Conservation (phyloP, 768 basidiomycete genomes). For the Boletus rubropictus region DNA sequence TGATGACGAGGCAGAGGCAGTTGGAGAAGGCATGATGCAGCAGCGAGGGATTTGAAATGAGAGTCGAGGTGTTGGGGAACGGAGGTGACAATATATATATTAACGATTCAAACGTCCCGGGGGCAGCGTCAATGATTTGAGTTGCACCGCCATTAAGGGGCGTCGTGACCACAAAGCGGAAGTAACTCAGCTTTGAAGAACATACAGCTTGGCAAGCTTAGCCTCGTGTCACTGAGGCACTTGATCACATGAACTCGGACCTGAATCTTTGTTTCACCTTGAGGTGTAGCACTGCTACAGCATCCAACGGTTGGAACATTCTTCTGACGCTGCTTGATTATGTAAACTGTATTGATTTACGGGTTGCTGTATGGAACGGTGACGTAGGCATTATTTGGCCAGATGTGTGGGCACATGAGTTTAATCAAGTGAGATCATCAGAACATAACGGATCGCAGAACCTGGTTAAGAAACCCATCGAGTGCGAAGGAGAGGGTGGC, state of each 20-base stretch:
- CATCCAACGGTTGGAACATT: background rate
- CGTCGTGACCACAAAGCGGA: no score
- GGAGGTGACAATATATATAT: background rate
- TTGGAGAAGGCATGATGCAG: conserved; percentile 5
- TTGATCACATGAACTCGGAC: no score
- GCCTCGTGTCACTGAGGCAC: no score
- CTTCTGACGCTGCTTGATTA: background rate
- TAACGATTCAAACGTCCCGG: background rate
- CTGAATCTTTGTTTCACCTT: no score
- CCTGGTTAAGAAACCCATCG: background rate
- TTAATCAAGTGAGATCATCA: background rate
- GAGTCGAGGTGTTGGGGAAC: background rate
- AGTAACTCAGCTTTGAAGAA: no score
- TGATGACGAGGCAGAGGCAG: background rate
- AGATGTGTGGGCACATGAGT: background rate
- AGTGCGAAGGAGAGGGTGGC: background rate
- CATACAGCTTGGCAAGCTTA: background rate
- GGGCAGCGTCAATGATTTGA: no score
- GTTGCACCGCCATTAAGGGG: background rate
- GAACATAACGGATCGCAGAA: background rate
- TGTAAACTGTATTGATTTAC: background rate
- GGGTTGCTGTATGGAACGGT: background rate
- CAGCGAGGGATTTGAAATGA: background rate
- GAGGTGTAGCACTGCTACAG: no score
- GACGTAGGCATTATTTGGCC: no score